Conservation (phyloP, 331 rosid genomes). For the Erythrophleum ivorense region DNA sequence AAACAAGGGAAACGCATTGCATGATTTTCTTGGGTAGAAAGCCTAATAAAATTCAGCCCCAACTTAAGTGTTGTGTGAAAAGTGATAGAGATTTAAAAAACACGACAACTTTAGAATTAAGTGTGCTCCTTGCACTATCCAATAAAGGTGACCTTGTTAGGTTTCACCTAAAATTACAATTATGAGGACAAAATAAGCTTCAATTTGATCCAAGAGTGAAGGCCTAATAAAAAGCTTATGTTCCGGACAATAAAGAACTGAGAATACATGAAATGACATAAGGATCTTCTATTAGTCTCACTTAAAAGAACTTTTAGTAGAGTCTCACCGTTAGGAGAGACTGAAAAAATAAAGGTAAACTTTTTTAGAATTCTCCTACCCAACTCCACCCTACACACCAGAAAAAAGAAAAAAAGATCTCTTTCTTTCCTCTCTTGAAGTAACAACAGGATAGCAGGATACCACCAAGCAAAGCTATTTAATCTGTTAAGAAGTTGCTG, state of each 20-base stretch:
- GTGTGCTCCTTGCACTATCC: not conserved
- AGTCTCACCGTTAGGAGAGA: not conserved
- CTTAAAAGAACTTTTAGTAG: not conserved
- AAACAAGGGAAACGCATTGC: not conserved
- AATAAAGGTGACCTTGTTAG: not conserved
- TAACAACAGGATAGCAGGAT: not conserved
- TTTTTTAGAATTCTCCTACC: not conserved
- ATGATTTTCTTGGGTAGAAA: not conserved
- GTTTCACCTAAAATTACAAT: not conserved
- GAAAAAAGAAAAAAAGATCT: not conserved
- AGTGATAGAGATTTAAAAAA: not conserved
- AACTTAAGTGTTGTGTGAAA: not conserved
- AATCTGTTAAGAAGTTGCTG: constrained; percentile 19
- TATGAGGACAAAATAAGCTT: not conserved
- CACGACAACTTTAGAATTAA: not conserved
- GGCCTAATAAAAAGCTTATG: no score
- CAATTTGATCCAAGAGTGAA: no score
- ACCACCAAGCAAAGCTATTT: not conserved
- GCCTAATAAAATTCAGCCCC: not conserved
- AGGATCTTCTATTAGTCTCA: not conserved
- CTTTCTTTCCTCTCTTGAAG: not conserved
- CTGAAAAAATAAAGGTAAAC: not conserved
- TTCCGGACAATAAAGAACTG: no score
- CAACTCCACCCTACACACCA: not conserved
- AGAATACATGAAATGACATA: not conserved